Evolutionary conservation across 2,329 filamentous ascomycete species (phyloP), one percentile per base, ranked within the genome.

Genomic region (Sclerotinia nivalis): DNA sequence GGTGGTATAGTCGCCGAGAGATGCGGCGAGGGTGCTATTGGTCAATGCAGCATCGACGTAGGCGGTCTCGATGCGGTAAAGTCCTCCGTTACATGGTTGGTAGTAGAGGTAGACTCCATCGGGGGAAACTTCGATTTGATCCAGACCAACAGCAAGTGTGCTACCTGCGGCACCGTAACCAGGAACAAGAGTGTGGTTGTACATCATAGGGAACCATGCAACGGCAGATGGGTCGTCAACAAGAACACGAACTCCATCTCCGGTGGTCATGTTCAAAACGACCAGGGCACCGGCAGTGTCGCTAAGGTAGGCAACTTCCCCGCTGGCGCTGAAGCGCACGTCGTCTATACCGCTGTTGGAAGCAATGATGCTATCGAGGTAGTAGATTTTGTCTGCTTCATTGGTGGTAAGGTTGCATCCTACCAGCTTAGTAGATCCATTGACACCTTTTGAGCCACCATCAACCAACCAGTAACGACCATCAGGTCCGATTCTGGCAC

Each of bases 271-370:
- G 64, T 79, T 74, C 8, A 78, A 60, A 20, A 79, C 73, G 40
- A 79, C 75, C 31, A 79, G 71, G 22, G 70, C 71, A 59, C 93
- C 93, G 67, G 87, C 84, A 25, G 88, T 90, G 79, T 96, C 93
- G 79, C 91, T 93, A 79, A 92, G 86, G 74, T 90, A 88, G 71
- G 89, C 87, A 69, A 91, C 85, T 75, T 93, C 91, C 2, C 71
- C 71, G n/a, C 25, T 34, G 22, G 68, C n/a, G 34, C 77, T 78
- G 73, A 80, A 81, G 50, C 78, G 80, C 13, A 81, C 73, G 69
- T 81, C 80, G 66, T 81, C 79, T 31, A 80, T 73, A 13, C 76
- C 69, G 66, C 78, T 79, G 66, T 74, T 74, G 3, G 71, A 73
- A 20, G 74, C 73, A 0, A 73, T 80, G 43, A 76, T 75, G 45